A percentile compares a stretch with the other conserved stretches of the same genome.
phyloP scores from a whole-genome alignment of 768 basidiomycete genomes.

The Leucosporidium yakuticum region DNA sequence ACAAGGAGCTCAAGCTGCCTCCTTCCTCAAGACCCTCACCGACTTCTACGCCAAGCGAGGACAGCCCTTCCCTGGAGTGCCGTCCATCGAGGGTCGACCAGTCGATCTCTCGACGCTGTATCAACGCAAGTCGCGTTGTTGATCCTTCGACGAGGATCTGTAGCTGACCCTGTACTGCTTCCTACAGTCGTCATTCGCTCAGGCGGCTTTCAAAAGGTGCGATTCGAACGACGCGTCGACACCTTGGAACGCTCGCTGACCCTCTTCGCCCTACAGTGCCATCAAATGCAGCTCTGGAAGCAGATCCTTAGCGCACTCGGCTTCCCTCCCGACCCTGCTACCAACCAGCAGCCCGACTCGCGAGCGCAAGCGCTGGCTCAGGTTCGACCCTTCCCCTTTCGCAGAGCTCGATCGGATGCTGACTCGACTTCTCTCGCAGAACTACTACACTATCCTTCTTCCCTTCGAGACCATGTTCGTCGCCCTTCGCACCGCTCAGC shows the following conservation, averaged over 20 bases:
- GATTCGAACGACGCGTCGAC: too few relatives aligned
- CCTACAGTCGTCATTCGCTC: constrained; percentile 1
- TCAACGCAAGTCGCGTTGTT: not conserved
- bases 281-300: not conserved
- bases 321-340: not conserved
- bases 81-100: constrained; percentile 19
- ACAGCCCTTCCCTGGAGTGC: not conserved
- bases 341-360: constrained; percentile 5
- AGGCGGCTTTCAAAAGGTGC: constrained; percentile 20
- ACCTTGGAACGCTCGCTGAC: not conserved
- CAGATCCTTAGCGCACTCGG: constrained; percentile 8
- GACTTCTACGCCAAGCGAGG: constrained; percentile 22
- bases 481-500: not conserved
- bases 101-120: constrained; percentile 23
- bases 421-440: not conserved
- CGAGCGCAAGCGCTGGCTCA: constrained; percentile 8
- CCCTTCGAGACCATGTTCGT: constrained; percentile 23
- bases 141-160: too few relatives aligned
- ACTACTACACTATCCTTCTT: not conserved
- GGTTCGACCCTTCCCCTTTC: not conserved
- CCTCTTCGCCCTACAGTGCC: not conserved
- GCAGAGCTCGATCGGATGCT: not conserved
- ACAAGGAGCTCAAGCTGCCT: not conserved
- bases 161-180: not conserved
- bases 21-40: constrained; percentile 12